Conservation (phyloP, 1,284 basidiomycete genomes). For the Hymenochaete sp. region DNA sequence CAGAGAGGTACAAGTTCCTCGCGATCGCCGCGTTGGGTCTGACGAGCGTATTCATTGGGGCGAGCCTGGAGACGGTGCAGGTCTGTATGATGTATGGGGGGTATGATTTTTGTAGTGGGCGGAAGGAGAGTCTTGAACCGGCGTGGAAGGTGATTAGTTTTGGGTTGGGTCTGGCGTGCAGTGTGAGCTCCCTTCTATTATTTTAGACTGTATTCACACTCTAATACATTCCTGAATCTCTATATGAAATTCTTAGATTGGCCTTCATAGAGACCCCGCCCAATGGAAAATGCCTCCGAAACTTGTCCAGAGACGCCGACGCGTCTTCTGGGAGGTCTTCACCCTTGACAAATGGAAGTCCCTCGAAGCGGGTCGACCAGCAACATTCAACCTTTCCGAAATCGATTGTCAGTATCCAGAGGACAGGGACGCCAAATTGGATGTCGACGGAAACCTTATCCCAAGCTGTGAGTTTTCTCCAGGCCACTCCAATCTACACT, state of each 20-base stretch:
- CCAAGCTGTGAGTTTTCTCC: conserved; percentile 8
- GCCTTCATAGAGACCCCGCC: conserved; percentile 22
- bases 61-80: conserved; percentile 18
- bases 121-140: conserved; percentile 19
- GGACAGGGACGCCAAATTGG: conserved; percentile 8
- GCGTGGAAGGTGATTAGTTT: conserved; percentile 20
- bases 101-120: conserved; percentile 20
- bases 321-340: conserved; percentile 25
- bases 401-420: conserved; percentile 16
- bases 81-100: conserved; percentile 16
- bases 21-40: conserved; percentile 21
- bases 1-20: conserved; percentile 22
- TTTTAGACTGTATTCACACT: background rate
- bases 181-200: conserved; percentile 13
- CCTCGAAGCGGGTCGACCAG: conserved; percentile 14
- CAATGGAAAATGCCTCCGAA: conserved; percentile 23
- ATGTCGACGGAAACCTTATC: conserved; percentile 6
- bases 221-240: background rate
- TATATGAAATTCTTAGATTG: conserved; percentile 14
- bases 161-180: conserved; percentile 15
- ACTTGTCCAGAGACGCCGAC: conserved; percentile 22
- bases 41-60: conserved; percentile 18
- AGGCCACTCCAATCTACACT: no score
- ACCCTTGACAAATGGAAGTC: conserved; percentile 16
- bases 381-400: conserved; percentile 12